A percentile compares a stretch with the other conserved stretches of the same genome.
Conservation (phyloP, 108 stramenopile species). For the Cafeteria roenbergensis region DNA sequence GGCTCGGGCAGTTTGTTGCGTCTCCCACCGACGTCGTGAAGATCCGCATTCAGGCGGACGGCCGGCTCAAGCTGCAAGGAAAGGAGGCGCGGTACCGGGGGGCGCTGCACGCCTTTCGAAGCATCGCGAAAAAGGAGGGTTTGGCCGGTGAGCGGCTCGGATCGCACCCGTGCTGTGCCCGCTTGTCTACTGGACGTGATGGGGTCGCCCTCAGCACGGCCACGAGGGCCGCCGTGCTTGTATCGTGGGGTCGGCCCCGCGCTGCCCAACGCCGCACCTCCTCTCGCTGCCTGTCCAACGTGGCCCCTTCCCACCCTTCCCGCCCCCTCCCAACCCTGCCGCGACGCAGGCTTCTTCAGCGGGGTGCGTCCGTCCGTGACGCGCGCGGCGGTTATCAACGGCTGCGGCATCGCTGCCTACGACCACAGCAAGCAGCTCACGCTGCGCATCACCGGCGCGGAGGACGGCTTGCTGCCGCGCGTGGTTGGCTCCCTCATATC, state of each 20-base stretch:
- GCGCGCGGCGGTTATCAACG: slow-evolving; percentile 4
- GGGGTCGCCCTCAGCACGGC: too few species aligned
- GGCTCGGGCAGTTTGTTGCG: slow-evolving; percentile 10
- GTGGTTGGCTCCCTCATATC: background rate
- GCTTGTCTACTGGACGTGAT: too few species aligned
- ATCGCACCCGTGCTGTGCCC: too few species aligned
- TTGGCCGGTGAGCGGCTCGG: too few species aligned
- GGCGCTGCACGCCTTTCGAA: background rate
- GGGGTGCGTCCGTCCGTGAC: background rate
- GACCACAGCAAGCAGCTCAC: background rate
- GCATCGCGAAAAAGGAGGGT: background rate
- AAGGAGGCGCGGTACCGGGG: background rate
- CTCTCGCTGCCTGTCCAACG: too few species aligned
- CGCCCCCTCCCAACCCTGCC: too few species aligned
- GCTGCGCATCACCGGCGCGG: background rate
- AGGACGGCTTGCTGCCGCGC: background rate
- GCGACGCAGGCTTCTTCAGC: background rate
- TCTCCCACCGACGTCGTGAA: slow-evolving; percentile 17
- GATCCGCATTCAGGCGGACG: slow-evolving; percentile 19
- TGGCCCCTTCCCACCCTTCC: too few species aligned
- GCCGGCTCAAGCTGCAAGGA: background rate
- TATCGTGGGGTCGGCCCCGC: too few species aligned
- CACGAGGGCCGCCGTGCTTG: too few species aligned
- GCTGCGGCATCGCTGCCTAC: slow-evolving; percentile 4
- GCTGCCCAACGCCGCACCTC: too few species aligned